These are phyloP conservation scores for Catharanthus roseus DNA, from an alignment of 257 asterid genomes.

Conservation along the genomic window DNA sequence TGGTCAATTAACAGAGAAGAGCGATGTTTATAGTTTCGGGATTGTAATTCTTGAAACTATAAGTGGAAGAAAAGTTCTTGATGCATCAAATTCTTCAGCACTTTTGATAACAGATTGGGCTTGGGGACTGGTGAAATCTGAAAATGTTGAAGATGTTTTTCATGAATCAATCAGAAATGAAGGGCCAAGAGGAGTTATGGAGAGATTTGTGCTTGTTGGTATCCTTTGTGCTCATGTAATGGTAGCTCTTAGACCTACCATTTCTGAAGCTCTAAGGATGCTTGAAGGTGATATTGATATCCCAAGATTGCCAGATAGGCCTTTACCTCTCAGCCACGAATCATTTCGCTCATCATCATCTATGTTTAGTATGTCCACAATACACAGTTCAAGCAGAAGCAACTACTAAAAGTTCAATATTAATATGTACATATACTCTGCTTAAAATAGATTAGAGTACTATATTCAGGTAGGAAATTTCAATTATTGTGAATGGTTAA, in stretches of 20 bases:
- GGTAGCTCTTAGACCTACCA: conserved; percentile 19
- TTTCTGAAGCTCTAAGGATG: conserved; percentile 11
- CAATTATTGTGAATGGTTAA: not conserved
- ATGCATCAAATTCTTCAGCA: not conserved
- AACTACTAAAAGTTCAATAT: not conserved
- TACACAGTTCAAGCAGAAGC: not conserved
- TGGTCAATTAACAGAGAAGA: conserved; percentile 17
- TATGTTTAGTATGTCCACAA: not conserved
- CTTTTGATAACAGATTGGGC: conserved; percentile 14
- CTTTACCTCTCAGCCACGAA: conserved; percentile 13
- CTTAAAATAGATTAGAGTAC: too few relatives aligned
- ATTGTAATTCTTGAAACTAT: conserved; percentile 12
- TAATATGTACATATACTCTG: not conserved
- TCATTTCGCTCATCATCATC: not conserved
- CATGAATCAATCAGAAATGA: conserved; percentile 1
- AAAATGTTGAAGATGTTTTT: conserved; percentile 4
- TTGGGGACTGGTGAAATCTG: conserved; percentile 17
- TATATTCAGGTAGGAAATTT: not conserved
- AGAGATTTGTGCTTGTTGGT: conserved; percentile 16
- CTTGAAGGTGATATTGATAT: conserved; percentile 16
- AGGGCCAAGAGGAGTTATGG: conserved; percentile 15
- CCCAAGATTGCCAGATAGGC: conserved; percentile 17
- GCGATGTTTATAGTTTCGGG: conserved; percentile 16
- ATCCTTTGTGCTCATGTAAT: conserved; percentile 18
- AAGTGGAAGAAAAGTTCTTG: conserved; percentile 17